Evolutionary conservation across 306 rosid species (phyloP).

Genomic region (Prunus campanulata): DNA sequence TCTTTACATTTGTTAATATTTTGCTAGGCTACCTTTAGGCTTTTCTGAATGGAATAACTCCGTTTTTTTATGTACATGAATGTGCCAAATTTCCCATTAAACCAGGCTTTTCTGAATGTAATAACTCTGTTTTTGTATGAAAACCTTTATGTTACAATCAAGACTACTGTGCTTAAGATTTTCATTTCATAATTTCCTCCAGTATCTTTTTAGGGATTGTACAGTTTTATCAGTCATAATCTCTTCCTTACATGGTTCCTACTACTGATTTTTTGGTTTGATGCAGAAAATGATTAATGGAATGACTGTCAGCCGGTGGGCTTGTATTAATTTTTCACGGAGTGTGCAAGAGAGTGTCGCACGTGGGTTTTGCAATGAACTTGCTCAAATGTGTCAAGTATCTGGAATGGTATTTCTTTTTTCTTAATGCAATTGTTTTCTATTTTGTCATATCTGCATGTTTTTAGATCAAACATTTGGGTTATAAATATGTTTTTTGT

Average conservation of each 20-base stretch:
- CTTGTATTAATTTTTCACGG: constrained; percentile 91
- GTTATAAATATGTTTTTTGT: constrained; percentile 5
- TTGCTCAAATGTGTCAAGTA: constrained; percentile 96
- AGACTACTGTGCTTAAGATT: not conserved
- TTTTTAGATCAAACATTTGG: not conserved
- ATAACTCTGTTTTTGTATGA: not conserved
- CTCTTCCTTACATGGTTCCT: not conserved
- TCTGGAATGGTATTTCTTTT: constrained; percentile 82
- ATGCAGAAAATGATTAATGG: constrained; percentile 97
- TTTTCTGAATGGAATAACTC: not conserved
- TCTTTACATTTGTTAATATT: not conserved
- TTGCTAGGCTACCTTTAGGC: not conserved
- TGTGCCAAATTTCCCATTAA: not conserved
- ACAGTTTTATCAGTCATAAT: not conserved
- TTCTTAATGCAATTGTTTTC: constrained; percentile 3
- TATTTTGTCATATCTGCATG: not conserved
- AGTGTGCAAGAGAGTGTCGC: constrained; percentile 85
- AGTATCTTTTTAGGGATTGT: not conserved
- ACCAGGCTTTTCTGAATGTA: not conserved
- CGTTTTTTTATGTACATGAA: not conserved
- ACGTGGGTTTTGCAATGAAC: constrained; percentile 79
- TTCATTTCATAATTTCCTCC: not conserved
- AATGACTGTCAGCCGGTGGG: constrained; percentile 95
- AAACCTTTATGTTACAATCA: not conserved
- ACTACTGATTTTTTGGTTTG: constrained; percentile 20